Conservation (phyloP, 1,284 basidiomycete species). For the Apiotrichum mycotoxinovorans region DNA sequence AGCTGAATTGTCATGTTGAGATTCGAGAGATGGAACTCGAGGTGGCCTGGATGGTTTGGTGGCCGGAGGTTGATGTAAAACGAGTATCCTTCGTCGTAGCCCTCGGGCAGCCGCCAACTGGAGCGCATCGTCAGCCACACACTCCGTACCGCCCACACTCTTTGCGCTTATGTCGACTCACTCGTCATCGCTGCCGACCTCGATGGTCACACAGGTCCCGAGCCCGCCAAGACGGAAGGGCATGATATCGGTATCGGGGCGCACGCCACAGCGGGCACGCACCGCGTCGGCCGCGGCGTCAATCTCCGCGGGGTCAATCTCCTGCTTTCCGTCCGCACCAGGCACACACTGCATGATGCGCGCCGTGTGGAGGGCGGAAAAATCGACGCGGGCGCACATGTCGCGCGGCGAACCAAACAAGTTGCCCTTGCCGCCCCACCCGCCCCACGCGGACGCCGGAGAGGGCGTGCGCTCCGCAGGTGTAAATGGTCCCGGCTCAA, state of each 20-base stretch:
- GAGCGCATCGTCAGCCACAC: not conserved
- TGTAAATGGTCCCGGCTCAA: not conserved
- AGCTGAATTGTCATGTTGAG: not conserved
- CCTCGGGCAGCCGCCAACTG: not conserved
- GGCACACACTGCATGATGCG: slow-evolving; percentile 2
- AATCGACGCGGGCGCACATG: not conserved
- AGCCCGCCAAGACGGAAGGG: slow-evolving; percentile 1
- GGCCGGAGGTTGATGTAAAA: slow-evolving; percentile 2
- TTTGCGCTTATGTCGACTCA: too few species aligned
- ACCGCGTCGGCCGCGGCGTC: slow-evolving; percentile 1
- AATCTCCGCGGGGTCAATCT: not conserved
- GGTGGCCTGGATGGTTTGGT: not conserved
- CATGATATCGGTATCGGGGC: not conserved
- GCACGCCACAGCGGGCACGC: slow-evolving; percentile 2
- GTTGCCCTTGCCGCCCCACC: not conserved
- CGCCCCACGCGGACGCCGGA: not conserved
- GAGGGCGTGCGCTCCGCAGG: not conserved
- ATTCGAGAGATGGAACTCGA: not conserved
- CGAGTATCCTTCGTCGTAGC: not conserved
- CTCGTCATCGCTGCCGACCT: not conserved
- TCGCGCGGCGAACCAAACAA: not conserved
- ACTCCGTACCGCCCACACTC: too few species aligned
- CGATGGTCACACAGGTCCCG: not conserved
- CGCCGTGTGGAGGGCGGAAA: not conserved
- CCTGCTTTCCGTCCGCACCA: not conserved